These are phyloP conservation scores for Cercospora berteroae DNA, from an alignment of 2,329 filamentous ascomycete species.

Conservation along the genomic window DNA sequence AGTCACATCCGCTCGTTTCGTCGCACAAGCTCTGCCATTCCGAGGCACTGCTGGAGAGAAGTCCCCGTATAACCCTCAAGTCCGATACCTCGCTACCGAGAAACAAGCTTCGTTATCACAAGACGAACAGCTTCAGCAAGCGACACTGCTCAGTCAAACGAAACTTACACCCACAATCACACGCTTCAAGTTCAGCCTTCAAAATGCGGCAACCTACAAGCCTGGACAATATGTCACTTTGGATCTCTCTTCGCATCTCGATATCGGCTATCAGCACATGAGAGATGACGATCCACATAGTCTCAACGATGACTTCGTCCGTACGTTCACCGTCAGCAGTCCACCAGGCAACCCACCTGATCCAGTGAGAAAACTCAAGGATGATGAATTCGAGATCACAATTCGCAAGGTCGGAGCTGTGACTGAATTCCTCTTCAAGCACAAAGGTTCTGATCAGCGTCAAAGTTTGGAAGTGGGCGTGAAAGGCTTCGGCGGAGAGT, in stretches of 20 bases:
- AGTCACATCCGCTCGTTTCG: conserved; percentile 60
- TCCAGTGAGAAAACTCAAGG: conserved; percentile 27
- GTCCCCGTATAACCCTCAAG: conserved; percentile 76
- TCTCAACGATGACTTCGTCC: conserved; percentile 79
- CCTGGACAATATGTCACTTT: conserved; percentile 77
- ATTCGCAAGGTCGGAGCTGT: conserved; percentile 66
- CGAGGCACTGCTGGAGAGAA: conserved; percentile 57
- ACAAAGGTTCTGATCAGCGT: conserved; percentile 20
- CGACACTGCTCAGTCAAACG: conserved; percentile 59
- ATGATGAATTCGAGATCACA: conserved; percentile 67
- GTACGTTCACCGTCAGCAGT: conserved; percentile 79
- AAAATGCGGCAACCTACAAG: conserved; percentile 51
- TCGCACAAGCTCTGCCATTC: conserved; percentile 66
- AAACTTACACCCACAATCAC: conserved; percentile 64
- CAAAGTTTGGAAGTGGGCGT: conserved; percentile 62
- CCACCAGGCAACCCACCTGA: conserved; percentile 43
- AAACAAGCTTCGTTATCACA: conserved; percentile 33
- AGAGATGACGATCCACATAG: conserved; percentile 73
- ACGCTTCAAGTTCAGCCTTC: conserved; percentile 60
- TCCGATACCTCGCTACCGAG: conserved; percentile 65
- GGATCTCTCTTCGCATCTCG: conserved; percentile 67
- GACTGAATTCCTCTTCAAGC: conserved; percentile 62
- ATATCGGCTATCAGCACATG: conserved; percentile 79
- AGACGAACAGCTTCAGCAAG: conserved; percentile 40
- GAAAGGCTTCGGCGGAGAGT: conserved; percentile 70